Conservation (phyloP, 768 basidiomycete species). For the Hericium rajendrae region DNA sequence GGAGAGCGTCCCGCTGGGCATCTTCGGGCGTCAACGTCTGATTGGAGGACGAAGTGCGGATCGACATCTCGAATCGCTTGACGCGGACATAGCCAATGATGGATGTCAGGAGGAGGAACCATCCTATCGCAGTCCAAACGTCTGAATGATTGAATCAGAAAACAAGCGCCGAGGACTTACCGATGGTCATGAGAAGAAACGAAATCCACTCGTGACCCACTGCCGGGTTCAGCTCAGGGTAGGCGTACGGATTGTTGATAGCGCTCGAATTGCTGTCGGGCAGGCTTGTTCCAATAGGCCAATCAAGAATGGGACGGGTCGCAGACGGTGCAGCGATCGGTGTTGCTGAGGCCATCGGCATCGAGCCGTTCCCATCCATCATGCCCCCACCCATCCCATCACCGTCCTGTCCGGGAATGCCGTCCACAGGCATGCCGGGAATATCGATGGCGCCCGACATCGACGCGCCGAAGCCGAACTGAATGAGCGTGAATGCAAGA, state of each 20-base stretch:
- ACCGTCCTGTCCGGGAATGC: background rate
- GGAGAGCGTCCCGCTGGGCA: slow-evolving; percentile 1
- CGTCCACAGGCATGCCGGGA: background rate
- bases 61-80: slow-evolving; percentile 73
- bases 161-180: slow-evolving; percentile 24
- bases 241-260: background rate
- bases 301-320: background rate
- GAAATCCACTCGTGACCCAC: slow-evolving; percentile 72
- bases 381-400: slow-evolving; percentile 2
- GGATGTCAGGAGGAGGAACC: slow-evolving; percentile 86
- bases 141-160: background rate
- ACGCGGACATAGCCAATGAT: slow-evolving; percentile 75
- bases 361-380: slow-evolving; percentile 9
- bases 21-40: slow-evolving; percentile 1
- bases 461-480: slow-evolving; percentile 74
- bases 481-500: slow-evolving; percentile 91
- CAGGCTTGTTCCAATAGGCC: background rate
- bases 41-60: slow-evolving; percentile 32
- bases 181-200: slow-evolving; percentile 86
- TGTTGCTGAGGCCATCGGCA: slow-evolving; percentile 2
- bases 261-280: background rate
- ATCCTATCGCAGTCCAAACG: slow-evolving; percentile 36
- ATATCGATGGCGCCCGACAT: slow-evolving; percentile 17
- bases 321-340: background rate
- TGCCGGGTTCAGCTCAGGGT: slow-evolving; percentile 1